Percentiles rank a stretch among this genome's conserved stretches.
phyloP scores from a whole-genome alignment of 371 early-diverging fungal species.

The Apophysomyces variabilis region DNA sequence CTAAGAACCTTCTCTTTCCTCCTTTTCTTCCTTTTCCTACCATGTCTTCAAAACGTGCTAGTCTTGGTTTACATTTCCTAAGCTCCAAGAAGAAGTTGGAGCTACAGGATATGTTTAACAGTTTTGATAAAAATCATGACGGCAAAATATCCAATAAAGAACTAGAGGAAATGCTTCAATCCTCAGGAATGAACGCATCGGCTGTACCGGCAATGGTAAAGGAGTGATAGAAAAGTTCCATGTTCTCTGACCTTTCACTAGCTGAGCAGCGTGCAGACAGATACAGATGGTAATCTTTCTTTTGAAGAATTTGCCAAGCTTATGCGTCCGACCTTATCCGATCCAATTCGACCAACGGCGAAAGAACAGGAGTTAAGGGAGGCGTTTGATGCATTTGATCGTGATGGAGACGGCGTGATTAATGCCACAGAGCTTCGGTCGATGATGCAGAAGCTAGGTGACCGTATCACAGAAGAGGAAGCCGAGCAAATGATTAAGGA shows the following conservation, averaged over 20 bases:
- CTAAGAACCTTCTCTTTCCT: constrained; percentile 14
- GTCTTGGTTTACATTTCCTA: constrained; percentile 43
- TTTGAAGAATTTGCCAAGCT: constrained; percentile 47
- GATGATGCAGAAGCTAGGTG: constrained; percentile 56
- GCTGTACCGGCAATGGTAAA: constrained; percentile 35
- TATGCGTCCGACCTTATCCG: constrained; percentile 47
- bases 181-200: constrained; percentile 29
- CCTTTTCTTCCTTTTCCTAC: constrained; percentile 18
- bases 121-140: constrained; percentile 45
- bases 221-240: background rate
- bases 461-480: constrained; percentile 38
- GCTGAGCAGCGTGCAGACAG: constrained; percentile 22
- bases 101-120: constrained; percentile 40
- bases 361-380: constrained; percentile 47
- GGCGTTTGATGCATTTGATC: constrained; percentile 53
- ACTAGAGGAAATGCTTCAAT: constrained; percentile 36
- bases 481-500: constrained; percentile 43
- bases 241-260: constrained; percentile 3
- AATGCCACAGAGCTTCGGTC: constrained; percentile 38
- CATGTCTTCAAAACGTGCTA: constrained; percentile 38
- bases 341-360: constrained; percentile 32
- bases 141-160: constrained; percentile 38
- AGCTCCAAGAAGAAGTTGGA: constrained; percentile 39
- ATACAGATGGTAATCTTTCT: constrained; percentile 30
- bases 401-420: constrained; percentile 46